Base-by-base conservation (phyloP, 2,329 filamentous ascomycete species). In the Alternaria conjuncta region DNA sequence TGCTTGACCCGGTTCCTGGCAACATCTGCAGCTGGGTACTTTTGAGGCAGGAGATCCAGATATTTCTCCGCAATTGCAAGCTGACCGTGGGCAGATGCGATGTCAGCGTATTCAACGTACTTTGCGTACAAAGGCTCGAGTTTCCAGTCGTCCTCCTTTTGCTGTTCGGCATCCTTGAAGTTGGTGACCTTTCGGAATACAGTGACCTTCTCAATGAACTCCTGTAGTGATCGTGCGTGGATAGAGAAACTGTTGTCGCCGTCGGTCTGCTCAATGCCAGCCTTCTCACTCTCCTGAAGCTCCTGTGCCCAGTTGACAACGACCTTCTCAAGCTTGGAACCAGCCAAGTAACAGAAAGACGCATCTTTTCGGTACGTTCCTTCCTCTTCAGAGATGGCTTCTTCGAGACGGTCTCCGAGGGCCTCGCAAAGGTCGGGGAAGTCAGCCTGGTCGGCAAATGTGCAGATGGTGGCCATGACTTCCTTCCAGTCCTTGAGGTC, bases 191-290 rank as follows among this genome's bases (percentile, higher is more conserved):
- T 88, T 58, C 96, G 91, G 89, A 99, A 99, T 57, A 99, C 88
- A 0, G 94, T 97, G 50, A 99, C 96, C 85, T 99, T 99, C 83
- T 99, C 96, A 66, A 99, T 97, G 76, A 99, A 95, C 69, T 92
- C 90, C 80, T 98, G 96, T 46, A 99, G 84, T 50, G 92, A 91
- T 65, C 90, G 89, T 59, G 95, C 94, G 74, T 98, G 96, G 54
- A 98, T 89, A 0, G 95, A 97, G 82, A 97, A 99, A 61, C 89
- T 91, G 21, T 92, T 95, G 73, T 94, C 92, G 32, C 88, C 88
- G 23, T 86, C 86, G 20, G 87, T 85, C 66, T 90, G 87, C 72
- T 93, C 86, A 65, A 96, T 84, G 12, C 89, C 89, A 47, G 89
- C 88, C 72, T 91, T 88, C 80, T 97, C 94, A 23, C 89, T 87